Evolutionary conservation across 2,329 filamentous ascomycete genomes (phyloP).

Genomic region (Anisogramma anomala): DNA sequence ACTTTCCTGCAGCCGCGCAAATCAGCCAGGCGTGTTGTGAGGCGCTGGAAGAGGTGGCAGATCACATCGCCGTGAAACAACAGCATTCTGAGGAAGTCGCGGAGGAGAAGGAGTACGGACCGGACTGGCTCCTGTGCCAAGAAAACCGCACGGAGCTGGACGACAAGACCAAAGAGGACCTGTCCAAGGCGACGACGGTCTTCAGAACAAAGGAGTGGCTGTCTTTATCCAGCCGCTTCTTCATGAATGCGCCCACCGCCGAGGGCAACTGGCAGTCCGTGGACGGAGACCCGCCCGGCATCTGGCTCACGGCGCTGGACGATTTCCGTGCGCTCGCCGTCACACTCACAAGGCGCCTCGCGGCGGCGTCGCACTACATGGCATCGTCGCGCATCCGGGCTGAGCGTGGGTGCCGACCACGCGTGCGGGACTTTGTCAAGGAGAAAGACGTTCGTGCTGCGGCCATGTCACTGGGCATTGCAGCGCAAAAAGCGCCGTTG

Average conservation of each 20-base stretch:
- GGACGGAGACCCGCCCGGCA: constrained; percentile 48
- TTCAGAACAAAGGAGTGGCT: constrained; percentile 52
- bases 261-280: constrained; percentile 58
- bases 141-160: constrained; percentile 16
- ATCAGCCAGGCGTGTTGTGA: constrained; percentile 53
- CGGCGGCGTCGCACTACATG: constrained; percentile 58
- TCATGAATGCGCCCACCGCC: constrained; percentile 58
- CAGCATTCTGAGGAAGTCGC: constrained; percentile 47
- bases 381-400: constrained; percentile 57
- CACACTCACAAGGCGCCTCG: constrained; percentile 56
- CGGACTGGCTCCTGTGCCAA: constrained; percentile 53
- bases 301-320: constrained; percentile 63
- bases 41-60: constrained; percentile 56
- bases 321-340: constrained; percentile 61
- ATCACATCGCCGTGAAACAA: constrained; percentile 52
- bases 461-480: constrained; percentile 34
- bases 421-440: constrained; percentile 25
- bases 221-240: constrained; percentile 50
- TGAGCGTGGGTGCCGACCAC: constrained; percentile 23
- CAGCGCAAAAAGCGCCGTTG: constrained; percentile 30
- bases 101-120: constrained; percentile 50
- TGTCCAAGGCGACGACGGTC: constrained; percentile 24
- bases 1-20: constrained; percentile 61
- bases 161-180: constrained; percentile 13
- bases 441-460: constrained; percentile 39